These are phyloP conservation scores for Spinacia oleracea DNA, from an alignment of 179 eudicot species.

Conservation along the genomic window DNA sequence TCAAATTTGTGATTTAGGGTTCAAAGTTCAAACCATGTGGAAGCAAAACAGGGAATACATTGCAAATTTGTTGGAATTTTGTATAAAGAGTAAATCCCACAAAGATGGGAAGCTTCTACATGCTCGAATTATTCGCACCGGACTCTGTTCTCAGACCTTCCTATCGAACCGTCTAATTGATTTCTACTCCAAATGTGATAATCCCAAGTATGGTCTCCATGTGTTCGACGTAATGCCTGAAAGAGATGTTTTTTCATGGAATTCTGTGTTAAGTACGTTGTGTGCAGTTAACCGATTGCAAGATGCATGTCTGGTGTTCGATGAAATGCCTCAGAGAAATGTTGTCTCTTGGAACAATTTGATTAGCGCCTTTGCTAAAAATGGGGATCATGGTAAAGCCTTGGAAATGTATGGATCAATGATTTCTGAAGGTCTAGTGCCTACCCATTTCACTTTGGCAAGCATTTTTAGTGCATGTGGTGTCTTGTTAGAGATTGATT, in stretches of 20 bases:
- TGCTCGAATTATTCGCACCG: slow-evolving; percentile 49
- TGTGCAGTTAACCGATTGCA: slow-evolving; percentile 38
- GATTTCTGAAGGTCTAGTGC: slow-evolving; percentile 54
- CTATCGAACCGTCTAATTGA: slow-evolving; percentile 64
- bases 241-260: slow-evolving; percentile 58
- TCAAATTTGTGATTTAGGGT: neutral
- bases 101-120: slow-evolving; percentile 55
- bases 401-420: slow-evolving; percentile 46
- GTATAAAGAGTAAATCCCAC: slow-evolving; percentile 52
- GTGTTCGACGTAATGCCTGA: slow-evolving; percentile 59
- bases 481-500: slow-evolving; percentile 34
- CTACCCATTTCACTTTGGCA: slow-evolving; percentile 66
- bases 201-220: slow-evolving; percentile 37
- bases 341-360: slow-evolving; percentile 67
- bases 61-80: slow-evolving; percentile 48
- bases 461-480: slow-evolving; percentile 82
- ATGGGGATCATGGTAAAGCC: slow-evolving; percentile 44
- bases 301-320: slow-evolving; percentile 48
- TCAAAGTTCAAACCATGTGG: slow-evolving; percentile 21
- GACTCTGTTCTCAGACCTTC: slow-evolving; percentile 42
- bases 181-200: slow-evolving; percentile 57
- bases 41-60: slow-evolving; percentile 28
- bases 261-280: slow-evolving; percentile 52
- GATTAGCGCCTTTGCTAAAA: slow-evolving; percentile 53
- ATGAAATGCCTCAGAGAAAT: slow-evolving; percentile 64